Conservation (phyloP, 2,329 filamentous ascomycete species). For the Fusarium luffae region DNA sequence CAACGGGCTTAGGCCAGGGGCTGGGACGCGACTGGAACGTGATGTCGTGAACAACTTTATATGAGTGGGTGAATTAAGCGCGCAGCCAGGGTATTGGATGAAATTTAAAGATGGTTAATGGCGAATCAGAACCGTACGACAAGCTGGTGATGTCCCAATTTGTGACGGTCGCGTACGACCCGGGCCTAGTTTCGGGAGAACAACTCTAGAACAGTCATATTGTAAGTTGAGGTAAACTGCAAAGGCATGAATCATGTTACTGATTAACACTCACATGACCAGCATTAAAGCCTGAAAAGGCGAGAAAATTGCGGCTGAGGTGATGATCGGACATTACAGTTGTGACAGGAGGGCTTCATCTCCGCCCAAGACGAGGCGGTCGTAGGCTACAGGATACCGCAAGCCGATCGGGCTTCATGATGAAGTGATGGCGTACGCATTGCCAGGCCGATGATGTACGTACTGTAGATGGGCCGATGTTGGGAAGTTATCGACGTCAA, state of each 20-base stretch:
- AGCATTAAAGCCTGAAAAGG: neutral
- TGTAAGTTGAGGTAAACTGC: conserved; percentile 8
- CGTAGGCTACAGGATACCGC: neutral
- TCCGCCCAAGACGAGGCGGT: conserved; percentile 11
- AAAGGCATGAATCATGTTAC: conserved; percentile 15
- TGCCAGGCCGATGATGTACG: neutral
- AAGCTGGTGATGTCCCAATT: conserved; percentile 15
- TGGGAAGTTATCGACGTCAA: neutral
- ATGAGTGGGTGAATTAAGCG: conserved; percentile 40
- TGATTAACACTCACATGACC: conserved; percentile 5
- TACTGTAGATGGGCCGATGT: conserved; percentile 21
- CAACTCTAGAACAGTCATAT: conserved; percentile 16
- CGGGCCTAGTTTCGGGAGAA: conserved; percentile 35
- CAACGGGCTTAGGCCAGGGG: conserved; percentile 34
- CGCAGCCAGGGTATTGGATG: conserved; percentile 31
- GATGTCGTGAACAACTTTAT: conserved; percentile 23
- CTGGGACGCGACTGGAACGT: conserved; percentile 29
- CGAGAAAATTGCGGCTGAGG: conserved; percentile 21
- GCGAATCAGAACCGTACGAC: conserved; percentile 34
- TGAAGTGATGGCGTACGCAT: conserved; percentile 10
- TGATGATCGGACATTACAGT: conserved; percentile 18
- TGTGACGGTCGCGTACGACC: conserved; percentile 33
- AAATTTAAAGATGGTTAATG: conserved; percentile 18
- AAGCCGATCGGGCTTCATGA: neutral
- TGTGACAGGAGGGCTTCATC: neutral